Evolutionary conservation across 129 eudicot species (phyloP).

Genomic region (Rutidosis leptorrhynchoides): DNA sequence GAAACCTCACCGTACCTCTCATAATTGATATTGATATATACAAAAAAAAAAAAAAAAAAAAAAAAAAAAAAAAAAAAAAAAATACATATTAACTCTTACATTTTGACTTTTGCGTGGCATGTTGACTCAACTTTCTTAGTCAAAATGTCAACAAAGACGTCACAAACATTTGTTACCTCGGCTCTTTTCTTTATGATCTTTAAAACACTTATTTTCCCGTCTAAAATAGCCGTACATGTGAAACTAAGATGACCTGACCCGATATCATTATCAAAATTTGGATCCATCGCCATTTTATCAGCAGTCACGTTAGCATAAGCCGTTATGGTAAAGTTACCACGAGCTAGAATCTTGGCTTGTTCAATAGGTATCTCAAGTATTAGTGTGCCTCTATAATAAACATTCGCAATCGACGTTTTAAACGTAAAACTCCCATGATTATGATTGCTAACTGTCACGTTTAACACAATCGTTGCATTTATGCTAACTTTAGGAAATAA

Average conservation of each 20-base stretch:
- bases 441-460: slow-evolving; percentile 24
- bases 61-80: too few species aligned
- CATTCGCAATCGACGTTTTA: slow-evolving; percentile 16
- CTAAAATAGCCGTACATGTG: slow-evolving; percentile 18
- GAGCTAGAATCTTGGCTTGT: slow-evolving; percentile 25
- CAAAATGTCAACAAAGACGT: slow-evolving; percentile 19
- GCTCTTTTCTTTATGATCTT: slow-evolving; percentile 25
- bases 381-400: slow-evolving; percentile 22
- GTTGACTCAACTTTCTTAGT: slow-evolving; percentile 27
- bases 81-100: background rate
- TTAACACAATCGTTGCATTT: slow-evolving; percentile 30
- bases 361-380: slow-evolving; percentile 31
- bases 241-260: slow-evolving; percentile 24
- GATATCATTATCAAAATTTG: slow-evolving; percentile 20
- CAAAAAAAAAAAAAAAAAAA: too few species aligned
- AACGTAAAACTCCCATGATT: slow-evolving; percentile 30
- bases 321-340: slow-evolving; percentile 12
- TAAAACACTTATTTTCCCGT: slow-evolving; percentile 26
- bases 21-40: too few species aligned
- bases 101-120: slow-evolving; percentile 23
- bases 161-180: slow-evolving; percentile 24
- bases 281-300: slow-evolving; percentile 23
- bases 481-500: slow-evolving; percentile 24
- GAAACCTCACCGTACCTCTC: too few species aligned
- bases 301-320: slow-evolving; percentile 29